Base-by-base conservation (phyloP, 2,329 filamentous ascomycete genomes). In the Talaromyces sp. region DNA sequence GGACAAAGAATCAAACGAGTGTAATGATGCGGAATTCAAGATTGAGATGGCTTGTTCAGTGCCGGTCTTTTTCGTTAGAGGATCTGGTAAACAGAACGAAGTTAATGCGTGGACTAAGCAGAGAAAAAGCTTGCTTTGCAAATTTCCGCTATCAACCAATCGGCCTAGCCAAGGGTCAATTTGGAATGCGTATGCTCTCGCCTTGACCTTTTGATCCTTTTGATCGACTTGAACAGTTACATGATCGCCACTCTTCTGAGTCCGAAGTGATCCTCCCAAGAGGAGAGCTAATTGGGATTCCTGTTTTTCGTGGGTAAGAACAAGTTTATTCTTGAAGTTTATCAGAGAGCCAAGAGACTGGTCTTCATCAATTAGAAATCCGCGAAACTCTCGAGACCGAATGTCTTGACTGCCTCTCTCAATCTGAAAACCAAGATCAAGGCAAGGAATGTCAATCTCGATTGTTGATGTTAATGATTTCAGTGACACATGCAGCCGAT, bases 51-150 rank as follows among this genome's bases (percentile, higher is more conserved):
- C 58, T 60, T 60, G 58, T 23, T 60, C 58, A 1, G 58, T 60
- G 9, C 58, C 58, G 18, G 58, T 60, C 28, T 33, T 47, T 42
- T 33, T 56, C 10, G 58, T 60, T 27, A 79, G 62, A 3, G 65
- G 65, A 62, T 79, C 76, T 4, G 68, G 66, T 2, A 77, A 56
- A 18, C 68, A 69, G 47, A 67, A 72, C 7, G 72, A 73, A 4
- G 75, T 78, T 8, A 75, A 14, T 4, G 75, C 76, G 64, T 79
- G 76, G 16, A 78, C 64, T 56, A 74, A 73, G 51, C 0, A 88
- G 0, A 85, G 71, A 18, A 80, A 77, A 0, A 89, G 71, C 57
- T 82, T 84, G 68, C 82, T 84, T 10, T 80, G 76, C 0, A 86
- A 54, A 12, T 73, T 81, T 0, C 80, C 81, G 63, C 80, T 83